These are phyloP conservation scores for Chlorella sp. DNA, from an alignment of 139 green algal species.

Conservation along the genomic window DNA sequence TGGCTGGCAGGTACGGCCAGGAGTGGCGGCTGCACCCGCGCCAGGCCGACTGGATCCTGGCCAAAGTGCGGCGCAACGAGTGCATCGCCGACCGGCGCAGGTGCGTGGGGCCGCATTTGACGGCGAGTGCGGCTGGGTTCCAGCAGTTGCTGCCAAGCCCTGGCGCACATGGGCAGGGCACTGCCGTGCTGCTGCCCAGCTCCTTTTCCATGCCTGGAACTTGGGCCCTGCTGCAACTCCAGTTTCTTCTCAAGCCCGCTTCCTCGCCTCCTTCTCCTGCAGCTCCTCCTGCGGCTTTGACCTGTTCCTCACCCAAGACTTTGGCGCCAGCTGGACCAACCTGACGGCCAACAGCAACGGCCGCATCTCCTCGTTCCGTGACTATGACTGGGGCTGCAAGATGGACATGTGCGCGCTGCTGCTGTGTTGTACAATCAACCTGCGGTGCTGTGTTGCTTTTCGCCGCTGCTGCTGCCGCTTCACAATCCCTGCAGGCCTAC, in stretches of 20 bases:
- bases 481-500: background rate
- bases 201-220: no score
- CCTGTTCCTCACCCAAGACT: slow-evolving; percentile 74
- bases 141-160: no score
- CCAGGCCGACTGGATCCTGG: slow-evolving; percentile 59
- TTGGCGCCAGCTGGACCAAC: slow-evolving; percentile 77
- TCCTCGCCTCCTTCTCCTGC: background rate
- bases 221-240: no score
- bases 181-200: no score
- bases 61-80: slow-evolving; percentile 48
- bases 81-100: slow-evolving; percentile 42
- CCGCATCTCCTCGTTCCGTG: slow-evolving; percentile 84
- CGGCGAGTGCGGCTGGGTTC: no score
- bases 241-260: no score
- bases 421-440: no score
- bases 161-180: no score
- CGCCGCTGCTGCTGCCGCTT: no score
- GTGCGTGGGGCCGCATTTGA: no score
- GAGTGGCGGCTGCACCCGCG: slow-evolving; percentile 59
- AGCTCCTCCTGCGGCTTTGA: slow-evolving; percentile 66
- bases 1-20: slow-evolving; percentile 15
- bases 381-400: slow-evolving; percentile 94
- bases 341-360: slow-evolving; percentile 77
- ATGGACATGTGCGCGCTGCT: slow-evolving; percentile 49
- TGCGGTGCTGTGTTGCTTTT: no score